Percentiles rank a stretch among this genome's conserved stretches.
These are phyloP conservation scores for Paraurostyla sp. DNA, from an alignment of 73 alveolate species.

Conservation along the genomic window DNA sequence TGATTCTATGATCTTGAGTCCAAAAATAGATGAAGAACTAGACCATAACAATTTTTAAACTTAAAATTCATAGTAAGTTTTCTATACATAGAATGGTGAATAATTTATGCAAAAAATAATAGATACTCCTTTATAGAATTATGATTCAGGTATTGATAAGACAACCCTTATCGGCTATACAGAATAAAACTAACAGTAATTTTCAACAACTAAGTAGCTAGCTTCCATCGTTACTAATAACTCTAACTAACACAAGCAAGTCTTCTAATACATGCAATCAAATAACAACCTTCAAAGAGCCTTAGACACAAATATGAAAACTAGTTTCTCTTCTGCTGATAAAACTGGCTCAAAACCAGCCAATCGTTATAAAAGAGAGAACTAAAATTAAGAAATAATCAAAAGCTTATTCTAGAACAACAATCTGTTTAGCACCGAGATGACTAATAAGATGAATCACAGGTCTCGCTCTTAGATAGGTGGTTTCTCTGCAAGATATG, in stretches of 20 bases:
- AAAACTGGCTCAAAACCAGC: background rate
- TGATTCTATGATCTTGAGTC: background rate
- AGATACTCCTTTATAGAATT: constrained; percentile 1
- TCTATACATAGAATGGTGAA: background rate
- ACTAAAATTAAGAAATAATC: background rate
- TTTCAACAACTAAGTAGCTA: background rate
- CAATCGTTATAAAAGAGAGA: background rate
- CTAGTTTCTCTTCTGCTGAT: constrained; percentile 31
- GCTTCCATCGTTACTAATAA: background rate
- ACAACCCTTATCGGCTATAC: constrained; percentile 6
- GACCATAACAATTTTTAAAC: background rate
- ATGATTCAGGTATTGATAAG: constrained; percentile 17
- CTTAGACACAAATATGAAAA: background rate
- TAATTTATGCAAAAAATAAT: background rate
- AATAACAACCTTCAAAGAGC: background rate
- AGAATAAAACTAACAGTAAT: background rate
- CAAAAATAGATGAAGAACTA: background rate
- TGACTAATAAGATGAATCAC: background rate
- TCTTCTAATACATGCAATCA: background rate
- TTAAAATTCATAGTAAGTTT: background rate
- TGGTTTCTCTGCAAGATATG: background rate
- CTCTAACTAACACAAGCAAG: background rate
- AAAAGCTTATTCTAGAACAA: background rate
- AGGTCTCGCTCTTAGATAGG: constrained; percentile 32
- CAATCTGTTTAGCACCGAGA: background rate